phyloP scores from a whole-genome alignment of 169 alveolate species.

The Babesia ovata region DNA sequence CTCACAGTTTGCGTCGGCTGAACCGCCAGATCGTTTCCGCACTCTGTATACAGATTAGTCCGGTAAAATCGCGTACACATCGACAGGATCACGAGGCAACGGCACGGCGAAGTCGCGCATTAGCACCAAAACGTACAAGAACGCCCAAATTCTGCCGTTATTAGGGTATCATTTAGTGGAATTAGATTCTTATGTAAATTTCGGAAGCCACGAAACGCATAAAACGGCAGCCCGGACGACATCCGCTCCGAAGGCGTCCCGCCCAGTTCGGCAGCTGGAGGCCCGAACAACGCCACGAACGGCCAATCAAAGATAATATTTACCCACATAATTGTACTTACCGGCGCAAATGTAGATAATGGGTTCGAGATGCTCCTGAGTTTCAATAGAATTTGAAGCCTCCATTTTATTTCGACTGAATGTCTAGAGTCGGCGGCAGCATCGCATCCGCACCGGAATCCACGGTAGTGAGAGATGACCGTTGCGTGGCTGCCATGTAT shows the following conservation, averaged over 20 bases:
- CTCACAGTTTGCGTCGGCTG: conserved; percentile 85
- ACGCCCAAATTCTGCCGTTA: no score
- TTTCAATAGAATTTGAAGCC: conserved; percentile 22
- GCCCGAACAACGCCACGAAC: no score
- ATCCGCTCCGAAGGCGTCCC: no score
- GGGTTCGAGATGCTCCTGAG: conserved; percentile 56
- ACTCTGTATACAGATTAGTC: conserved; percentile 60
- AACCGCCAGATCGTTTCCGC: conserved; percentile 83
- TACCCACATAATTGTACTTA: neutral
- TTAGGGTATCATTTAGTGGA: no score
- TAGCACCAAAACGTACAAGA: no score
- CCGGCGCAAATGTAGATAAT: conserved; percentile 69
- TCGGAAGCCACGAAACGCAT: no score
- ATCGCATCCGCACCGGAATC: neutral
- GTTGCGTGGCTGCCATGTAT: neutral
- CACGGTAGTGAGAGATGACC: conserved; percentile 8
- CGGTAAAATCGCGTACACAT: neutral
- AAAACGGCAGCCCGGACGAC: no score
- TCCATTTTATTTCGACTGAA: conserved; percentile 41
- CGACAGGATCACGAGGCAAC: neutral
- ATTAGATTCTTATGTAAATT: no score
- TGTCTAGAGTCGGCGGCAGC: neutral
- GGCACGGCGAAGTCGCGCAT: no score
- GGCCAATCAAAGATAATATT: neutral
- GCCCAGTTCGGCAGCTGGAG: no score